Percentiles rank a stretch among this genome's conserved stretches.
Evolutionary conservation across 2,329 filamentous ascomycete genomes (phyloP).

Genomic region (Nothophaeocryptopus gaeumannii): DNA sequence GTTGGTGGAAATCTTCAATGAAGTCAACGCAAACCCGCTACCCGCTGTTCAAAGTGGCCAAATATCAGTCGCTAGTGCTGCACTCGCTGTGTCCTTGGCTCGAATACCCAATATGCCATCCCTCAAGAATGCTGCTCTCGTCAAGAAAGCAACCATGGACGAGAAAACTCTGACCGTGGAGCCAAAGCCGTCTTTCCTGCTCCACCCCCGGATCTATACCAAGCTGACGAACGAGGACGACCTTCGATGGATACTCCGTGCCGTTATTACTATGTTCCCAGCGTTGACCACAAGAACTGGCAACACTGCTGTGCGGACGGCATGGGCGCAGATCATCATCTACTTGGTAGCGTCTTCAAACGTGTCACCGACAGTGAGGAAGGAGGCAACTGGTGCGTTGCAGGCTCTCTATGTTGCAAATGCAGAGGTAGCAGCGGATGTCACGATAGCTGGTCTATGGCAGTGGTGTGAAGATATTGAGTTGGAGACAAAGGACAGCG

Average conservation of each 20-base stretch:
- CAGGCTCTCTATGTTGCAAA: slow-evolving; percentile 62
- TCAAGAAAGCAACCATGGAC: slow-evolving; percentile 62
- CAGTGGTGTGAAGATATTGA: slow-evolving; percentile 69
- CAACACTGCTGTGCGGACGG: slow-evolving; percentile 29
- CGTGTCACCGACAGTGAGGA: slow-evolving; percentile 61
- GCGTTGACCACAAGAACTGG: slow-evolving; percentile 36
- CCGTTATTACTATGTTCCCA: slow-evolving; percentile 60
- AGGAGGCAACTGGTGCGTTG: slow-evolving; percentile 60
- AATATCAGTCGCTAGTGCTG: slow-evolving; percentile 74
- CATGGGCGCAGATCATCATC: slow-evolving; percentile 82
- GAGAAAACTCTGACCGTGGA: slow-evolving; percentile 65
- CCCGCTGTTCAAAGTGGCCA: slow-evolving; percentile 77
- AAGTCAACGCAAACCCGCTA: slow-evolving; percentile 73
- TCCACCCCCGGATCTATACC: slow-evolving; percentile 80
- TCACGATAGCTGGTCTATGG: slow-evolving; percentile 71
- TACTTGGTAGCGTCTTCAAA: slow-evolving; percentile 66
- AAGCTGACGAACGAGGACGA: slow-evolving; percentile 76
- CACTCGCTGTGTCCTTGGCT: slow-evolving; percentile 60
- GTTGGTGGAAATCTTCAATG: slow-evolving; percentile 69
- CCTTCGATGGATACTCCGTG: slow-evolving; percentile 70
- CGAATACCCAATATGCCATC: slow-evolving; percentile 53
- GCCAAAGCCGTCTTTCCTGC: slow-evolving; percentile 83
- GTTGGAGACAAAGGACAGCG: slow-evolving; percentile 72
- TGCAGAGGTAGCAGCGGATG: slow-evolving; percentile 56
- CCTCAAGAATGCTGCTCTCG: slow-evolving; percentile 55